Conservation (phyloP, 2,329 filamentous ascomycete species). For the Trichophaea hybrida region DNA sequence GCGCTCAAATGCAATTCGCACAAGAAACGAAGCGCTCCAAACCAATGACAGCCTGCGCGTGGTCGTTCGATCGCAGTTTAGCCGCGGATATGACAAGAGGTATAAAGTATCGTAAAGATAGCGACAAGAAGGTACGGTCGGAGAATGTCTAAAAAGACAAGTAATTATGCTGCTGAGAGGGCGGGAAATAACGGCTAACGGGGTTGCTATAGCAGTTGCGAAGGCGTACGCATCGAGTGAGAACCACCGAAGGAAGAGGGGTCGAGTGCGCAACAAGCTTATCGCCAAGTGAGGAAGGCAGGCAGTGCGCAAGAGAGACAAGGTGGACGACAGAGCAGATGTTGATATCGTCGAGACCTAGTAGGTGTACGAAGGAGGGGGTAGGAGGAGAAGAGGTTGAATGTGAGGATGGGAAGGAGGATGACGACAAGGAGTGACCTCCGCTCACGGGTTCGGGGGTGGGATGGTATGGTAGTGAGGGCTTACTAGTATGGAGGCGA, state of each 20-base stretch:
- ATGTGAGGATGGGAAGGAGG: constrained; percentile 10
- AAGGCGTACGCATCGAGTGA: background rate
- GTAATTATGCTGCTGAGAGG: background rate
- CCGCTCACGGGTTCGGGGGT: constrained; percentile 3
- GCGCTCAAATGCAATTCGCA: background rate
- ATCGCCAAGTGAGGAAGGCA: background rate
- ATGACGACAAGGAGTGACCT: constrained; percentile 5
- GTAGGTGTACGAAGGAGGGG: constrained; percentile 31
- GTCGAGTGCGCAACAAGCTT: background rate
- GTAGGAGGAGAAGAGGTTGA: constrained; percentile 29
- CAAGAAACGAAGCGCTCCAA: background rate
- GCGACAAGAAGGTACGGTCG: too few species aligned
- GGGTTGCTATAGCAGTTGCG: background rate
- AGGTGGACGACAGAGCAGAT: background rate
- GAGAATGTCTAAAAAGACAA: background rate
- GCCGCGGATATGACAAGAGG: background rate
- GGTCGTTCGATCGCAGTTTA: background rate
- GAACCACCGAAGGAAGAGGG: background rate
- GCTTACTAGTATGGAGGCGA: constrained; percentile 3
- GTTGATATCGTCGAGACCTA: constrained; percentile 23
- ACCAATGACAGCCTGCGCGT: background rate
- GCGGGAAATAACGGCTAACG: background rate
- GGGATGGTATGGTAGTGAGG: constrained; percentile 22
- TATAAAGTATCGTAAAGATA: background rate
- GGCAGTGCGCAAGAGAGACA: background rate